Evolutionary conservation across 2,329 filamentous ascomycete species (phyloP).

Genomic region (Pestalotiopsis sp.): DNA sequence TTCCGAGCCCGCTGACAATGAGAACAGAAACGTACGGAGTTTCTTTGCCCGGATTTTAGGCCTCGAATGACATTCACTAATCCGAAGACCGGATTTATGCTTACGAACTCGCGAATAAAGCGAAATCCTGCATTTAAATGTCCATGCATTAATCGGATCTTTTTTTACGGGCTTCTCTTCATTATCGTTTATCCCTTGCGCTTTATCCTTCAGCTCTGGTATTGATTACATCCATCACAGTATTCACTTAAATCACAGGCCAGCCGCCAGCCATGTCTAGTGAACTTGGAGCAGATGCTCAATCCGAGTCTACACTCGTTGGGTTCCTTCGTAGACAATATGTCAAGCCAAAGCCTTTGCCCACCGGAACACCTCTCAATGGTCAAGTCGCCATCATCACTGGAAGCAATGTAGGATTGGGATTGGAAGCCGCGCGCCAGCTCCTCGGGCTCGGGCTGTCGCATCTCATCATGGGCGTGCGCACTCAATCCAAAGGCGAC

Average conservation of each 20-base stretch:
- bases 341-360: background rate
- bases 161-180: too few species aligned
- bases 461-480: constrained; percentile 45
- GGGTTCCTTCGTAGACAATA: background rate
- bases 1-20: too few species aligned
- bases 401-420: constrained; percentile 46
- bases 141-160: too few species aligned
- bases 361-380: constrained; percentile 22
- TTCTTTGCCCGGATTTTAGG: too few species aligned
- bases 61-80: too few species aligned
- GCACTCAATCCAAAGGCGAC: constrained; percentile 40
- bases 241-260: background rate
- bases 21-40: too few species aligned
- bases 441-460: constrained; percentile 38
- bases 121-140: too few species aligned
- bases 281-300: background rate
- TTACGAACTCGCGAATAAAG: too few species aligned
- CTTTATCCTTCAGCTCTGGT: background rate
- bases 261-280: background rate
- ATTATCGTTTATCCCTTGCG: too few species aligned
- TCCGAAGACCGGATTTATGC: too few species aligned
- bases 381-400: constrained; percentile 46
- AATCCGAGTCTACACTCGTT: background rate
- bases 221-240: background rate
- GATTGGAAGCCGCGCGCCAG: constrained; percentile 44